Evolutionary conservation across 208 protist species (phyloP).

Genomic region (Phytomonas sp.): DNA sequence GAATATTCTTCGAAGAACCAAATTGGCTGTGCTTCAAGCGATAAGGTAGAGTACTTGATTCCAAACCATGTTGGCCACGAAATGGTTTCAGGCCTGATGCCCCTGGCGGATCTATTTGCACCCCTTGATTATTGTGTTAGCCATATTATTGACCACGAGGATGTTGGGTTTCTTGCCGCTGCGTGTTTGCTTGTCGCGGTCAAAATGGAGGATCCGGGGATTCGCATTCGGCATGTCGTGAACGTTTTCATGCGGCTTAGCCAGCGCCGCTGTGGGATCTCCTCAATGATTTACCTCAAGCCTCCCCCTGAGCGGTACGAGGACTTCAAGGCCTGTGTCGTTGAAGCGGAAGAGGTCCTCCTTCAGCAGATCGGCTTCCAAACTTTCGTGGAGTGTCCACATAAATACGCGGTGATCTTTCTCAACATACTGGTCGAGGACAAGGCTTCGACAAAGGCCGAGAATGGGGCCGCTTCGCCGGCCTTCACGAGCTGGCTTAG

Average conservation of each 20-base stretch:
- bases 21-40: background rate
- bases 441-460: background rate
- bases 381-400: slow-evolving; percentile 68
- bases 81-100: slow-evolving; percentile 35
- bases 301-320: slow-evolving; percentile 25
- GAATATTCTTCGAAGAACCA: background rate
- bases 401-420: slow-evolving; percentile 70
- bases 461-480: slow-evolving; percentile 1
- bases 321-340: slow-evolving; percentile 60
- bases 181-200: slow-evolving; percentile 74
- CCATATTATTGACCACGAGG: slow-evolving; percentile 49
- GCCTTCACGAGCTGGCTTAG: slow-evolving; percentile 43
- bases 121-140: slow-evolving; percentile 72
- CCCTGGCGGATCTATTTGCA: slow-evolving; percentile 55
- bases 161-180: slow-evolving; percentile 58
- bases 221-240: slow-evolving; percentile 51
- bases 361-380: slow-evolving; percentile 77
- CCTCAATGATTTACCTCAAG: slow-evolving; percentile 20
- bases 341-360: slow-evolving; percentile 63
- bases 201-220: slow-evolving; percentile 60
- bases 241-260: slow-evolving; percentile 52
- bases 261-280: slow-evolving; percentile 21
- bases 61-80: slow-evolving; percentile 36
- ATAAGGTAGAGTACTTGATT: slow-evolving; percentile 36
- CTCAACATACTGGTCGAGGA: slow-evolving; percentile 48